Evolutionary conservation across 345 rosid genomes (phyloP).

Genomic region (Diplotaxis tenuifolia): DNA sequence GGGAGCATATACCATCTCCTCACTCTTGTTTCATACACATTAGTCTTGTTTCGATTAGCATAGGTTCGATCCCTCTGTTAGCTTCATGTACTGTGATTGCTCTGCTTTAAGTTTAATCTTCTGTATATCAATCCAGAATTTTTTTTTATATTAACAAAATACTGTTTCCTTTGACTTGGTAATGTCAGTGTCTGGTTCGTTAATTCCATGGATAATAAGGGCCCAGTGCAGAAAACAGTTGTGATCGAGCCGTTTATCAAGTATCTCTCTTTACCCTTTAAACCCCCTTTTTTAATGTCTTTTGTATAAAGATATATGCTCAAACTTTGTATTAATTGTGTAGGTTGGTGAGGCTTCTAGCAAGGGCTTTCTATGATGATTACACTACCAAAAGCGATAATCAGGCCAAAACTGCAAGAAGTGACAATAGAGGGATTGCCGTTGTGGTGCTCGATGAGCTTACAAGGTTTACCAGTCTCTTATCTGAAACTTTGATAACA

Average conservation of each 20-base stretch:
- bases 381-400: slow-evolving; percentile 65
- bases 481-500: neutral
- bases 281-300: neutral
- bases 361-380: slow-evolving; percentile 85
- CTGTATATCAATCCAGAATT: slow-evolving; percentile 20
- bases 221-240: slow-evolving; percentile 27
- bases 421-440: slow-evolving; percentile 78
- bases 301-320: neutral
- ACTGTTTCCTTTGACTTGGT: neutral
- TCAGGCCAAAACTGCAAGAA: slow-evolving; percentile 70
- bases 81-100: too few species aligned
- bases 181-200: neutral
- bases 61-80: too few species aligned
- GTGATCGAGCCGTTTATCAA: slow-evolving; percentile 39
- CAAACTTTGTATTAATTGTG: neutral
- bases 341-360: slow-evolving; percentile 78
- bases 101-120: neutral
- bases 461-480: slow-evolving; percentile 47
- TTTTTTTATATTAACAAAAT: neutral
- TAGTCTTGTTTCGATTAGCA: too few species aligned
- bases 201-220: slow-evolving; percentile 26
- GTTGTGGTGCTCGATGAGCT: slow-evolving; percentile 86
- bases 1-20: neutral
- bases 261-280: slow-evolving; percentile 10
- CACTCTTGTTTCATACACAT: too few species aligned